Evolutionary conservation across 495 filamentous ascomycete species (phyloP), one percentile per base, ranked within the genome.

Genomic region (Daldinia childiae): DNA sequence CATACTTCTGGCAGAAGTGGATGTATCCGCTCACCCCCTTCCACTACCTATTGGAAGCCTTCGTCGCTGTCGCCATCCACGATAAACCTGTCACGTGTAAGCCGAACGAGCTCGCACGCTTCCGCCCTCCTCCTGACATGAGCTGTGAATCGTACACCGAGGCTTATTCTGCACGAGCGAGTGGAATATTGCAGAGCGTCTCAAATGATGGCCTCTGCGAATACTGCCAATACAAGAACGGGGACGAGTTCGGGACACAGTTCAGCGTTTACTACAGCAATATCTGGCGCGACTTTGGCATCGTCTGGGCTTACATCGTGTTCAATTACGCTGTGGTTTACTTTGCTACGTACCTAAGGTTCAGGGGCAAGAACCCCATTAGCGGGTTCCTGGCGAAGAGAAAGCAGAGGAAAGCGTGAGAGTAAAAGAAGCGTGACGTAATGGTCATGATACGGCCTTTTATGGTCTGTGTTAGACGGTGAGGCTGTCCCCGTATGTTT

Each of bases 21-120:
- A 87, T 92, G 82, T 92, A 92, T 75, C 87, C 84, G 76, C 82
- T 89, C 45, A 87, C 85, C 1, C 89, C 89, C 0, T 90, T 91
- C 76, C 83, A 85, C 38, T 91, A 90, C 68, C 80, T 91, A n/a
- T 64, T 91, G 1, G 85, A 87, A 55, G 86, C 82, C 0, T 80
- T 90, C 30, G 64, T 91, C 6, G 83, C 80, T 4, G 82, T 86
- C 15, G 81, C 86, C 1, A 81, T 83, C 2, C 89, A 90, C 59
- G 79, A 83, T 12, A 76, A 87, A 0, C 83, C 84, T 0, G 80
- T 93, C n/a, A 43, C 60, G 4, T 93, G 90, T 63, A 73, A 83
- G 11, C 66, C 79, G 29, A 74, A 80, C 4, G 90, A 92, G 74
- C 85, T 90, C 58, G 84, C 88, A 2, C 74, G 79, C 15, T 90